Base-by-base conservation (phyloP, 176 grass and related monocot genomes). In the Musa acuminata region DNA sequence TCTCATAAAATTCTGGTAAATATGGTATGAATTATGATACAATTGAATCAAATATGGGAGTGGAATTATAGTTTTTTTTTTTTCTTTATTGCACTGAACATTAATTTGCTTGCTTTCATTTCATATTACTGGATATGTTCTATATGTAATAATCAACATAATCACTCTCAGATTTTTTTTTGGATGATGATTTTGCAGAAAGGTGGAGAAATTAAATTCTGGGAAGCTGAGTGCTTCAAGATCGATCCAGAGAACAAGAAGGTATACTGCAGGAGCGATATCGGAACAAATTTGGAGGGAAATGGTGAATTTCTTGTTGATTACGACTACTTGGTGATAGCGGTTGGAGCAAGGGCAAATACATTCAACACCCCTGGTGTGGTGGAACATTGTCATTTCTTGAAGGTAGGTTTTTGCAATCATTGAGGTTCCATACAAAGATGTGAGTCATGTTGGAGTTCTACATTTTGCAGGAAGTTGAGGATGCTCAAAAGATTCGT, bases 301-400 rank as follows among this genome's bases (percentile, higher is more conserved):
- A 90, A 85, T 43, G 94, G 90, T 26, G 94, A 98, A 79, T 98
- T 97, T 83, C 69, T 85, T 75, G 68, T 98, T 43, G 82, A 93
- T 72, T 98, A 91, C 80, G 94, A 98, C 63, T 98, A 87, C 48
- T 77, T 98, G 51, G 87, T 98, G 24, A 82, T 98, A 75, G 81
- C 94, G 72, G 85, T 98, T 73, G 94, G 94, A 53, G 94, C 88
- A 52, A 80, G 76, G 71, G 79, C 87, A 55, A 93, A 85, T 84
- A 98, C 94, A 72, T 98, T 98, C 55, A 91, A 91, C 78, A 98
- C 94, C 62, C 94, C 90, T 72, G 90, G 94, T 57, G 94, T 93
- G n/a, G 62, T 74, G 78, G 87, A 93, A 23, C 67, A 98, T 78
- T 98, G 94, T 82, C 68, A 87, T 71, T 91, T 93, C 77, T 78